phyloP scores from a whole-genome alignment of 345 rosid species.

The Gossypium thurberi region DNA sequence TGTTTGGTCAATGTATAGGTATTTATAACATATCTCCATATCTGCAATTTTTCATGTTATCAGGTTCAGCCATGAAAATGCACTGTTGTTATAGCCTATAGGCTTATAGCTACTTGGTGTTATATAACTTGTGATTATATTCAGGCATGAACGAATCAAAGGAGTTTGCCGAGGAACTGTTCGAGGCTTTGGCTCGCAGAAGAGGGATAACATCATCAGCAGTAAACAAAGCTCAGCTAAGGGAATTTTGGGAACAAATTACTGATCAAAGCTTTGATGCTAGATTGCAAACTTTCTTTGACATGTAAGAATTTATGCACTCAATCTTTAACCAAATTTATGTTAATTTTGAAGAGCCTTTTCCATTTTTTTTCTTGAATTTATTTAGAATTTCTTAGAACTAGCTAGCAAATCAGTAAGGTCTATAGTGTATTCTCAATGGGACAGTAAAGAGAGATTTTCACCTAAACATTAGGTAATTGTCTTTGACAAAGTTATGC shows the following conservation, averaged over 20 bases:
- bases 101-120: not conserved
- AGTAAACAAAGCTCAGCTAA: constrained; percentile 45
- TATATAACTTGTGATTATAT: not conserved
- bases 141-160: constrained; percentile 78
- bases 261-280: constrained; percentile 66
- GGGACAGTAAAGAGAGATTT: not conserved
- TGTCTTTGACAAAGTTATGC: not conserved
- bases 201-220: constrained; percentile 40
- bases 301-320: constrained; percentile 40
- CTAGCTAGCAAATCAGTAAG: not conserved
- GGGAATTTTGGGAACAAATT: constrained; percentile 70
- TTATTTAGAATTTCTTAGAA: not conserved
- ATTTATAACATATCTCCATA: not conserved
- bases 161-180: constrained; percentile 57
- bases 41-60: not conserved
- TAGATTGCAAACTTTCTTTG: constrained; percentile 71
- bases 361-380: not conserved
- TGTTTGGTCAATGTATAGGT: constrained; percentile 78
- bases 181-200: constrained; percentile 61
- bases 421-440: not conserved
- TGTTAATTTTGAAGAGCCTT: not conserved
- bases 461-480: not conserved
- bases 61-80: not conserved
- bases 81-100: not conserved
- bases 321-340: not conserved